These are phyloP conservation scores for Inonotus obliquus DNA, from an alignment of 1,284 basidiomycete genomes.

Conservation along the genomic window DNA sequence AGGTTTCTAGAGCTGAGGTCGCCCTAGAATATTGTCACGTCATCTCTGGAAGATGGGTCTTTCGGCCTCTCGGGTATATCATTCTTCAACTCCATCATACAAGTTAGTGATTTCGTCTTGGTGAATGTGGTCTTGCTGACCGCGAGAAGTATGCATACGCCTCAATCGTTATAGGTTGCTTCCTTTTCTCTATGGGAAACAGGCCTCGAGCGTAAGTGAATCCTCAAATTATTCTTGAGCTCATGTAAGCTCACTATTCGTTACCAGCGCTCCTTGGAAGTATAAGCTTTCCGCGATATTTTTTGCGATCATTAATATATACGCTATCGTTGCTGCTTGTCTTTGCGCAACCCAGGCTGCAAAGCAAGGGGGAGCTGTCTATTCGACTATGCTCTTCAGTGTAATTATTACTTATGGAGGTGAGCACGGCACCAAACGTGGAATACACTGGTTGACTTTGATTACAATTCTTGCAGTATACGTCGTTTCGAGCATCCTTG, in stretches of 20 bases:
- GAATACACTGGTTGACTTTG: not conserved
- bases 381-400: slow-evolving; percentile 80
- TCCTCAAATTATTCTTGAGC: not conserved
- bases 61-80: slow-evolving; percentile 70
- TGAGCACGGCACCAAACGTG: slow-evolving; percentile 29
- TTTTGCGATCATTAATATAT: slow-evolving; percentile 78
- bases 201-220: slow-evolving; percentile 75
- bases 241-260: not conserved
- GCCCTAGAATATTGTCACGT: slow-evolving; percentile 76
- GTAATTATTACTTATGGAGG: slow-evolving; percentile 83
- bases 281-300: slow-evolving; percentile 78
- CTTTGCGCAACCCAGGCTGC: slow-evolving; percentile 71
- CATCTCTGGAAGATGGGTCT: slow-evolving; percentile 74
- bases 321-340: slow-evolving; percentile 74
- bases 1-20: slow-evolving; percentile 13
- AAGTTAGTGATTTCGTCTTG: slow-evolving; percentile 40
- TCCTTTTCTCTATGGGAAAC: slow-evolving; percentile 97
- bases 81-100: slow-evolving; percentile 75
- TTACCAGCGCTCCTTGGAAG: slow-evolving; percentile 71
- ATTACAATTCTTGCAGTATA: slow-evolving; percentile 46
- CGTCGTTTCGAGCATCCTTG: slow-evolving; percentile 73
- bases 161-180: slow-evolving; percentile 81
- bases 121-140: slow-evolving; percentile 10
- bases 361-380: slow-evolving; percentile 55
- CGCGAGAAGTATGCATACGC: slow-evolving; percentile 73